A percentile compares a stretch with the other conserved stretches of the same genome.
Evolutionary conservation across 306 rosid genomes (phyloP).

Genomic region (Begonia masoniana): DNA sequence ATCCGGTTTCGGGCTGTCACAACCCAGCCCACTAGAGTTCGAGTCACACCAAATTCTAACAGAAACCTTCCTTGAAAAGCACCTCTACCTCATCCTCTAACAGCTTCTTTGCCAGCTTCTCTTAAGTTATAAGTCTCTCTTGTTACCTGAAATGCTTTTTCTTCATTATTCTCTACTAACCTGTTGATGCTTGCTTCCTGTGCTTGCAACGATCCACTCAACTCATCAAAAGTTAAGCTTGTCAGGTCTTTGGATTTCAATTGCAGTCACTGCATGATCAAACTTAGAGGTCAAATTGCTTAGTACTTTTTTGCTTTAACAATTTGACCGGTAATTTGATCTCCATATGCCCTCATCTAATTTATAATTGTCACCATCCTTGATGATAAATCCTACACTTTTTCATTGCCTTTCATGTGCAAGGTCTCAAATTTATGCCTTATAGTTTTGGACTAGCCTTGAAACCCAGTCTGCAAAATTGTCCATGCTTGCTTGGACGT

Average conservation of each 20-base stretch:
- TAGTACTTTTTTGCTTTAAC: neutral
- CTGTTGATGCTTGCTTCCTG: neutral
- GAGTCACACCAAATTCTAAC: too few species aligned
- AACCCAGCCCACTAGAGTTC: too few species aligned
- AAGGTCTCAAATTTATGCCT: too few species aligned
- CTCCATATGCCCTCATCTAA: slow-evolving; percentile 2
- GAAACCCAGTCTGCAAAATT: too few species aligned
- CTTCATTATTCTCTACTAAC: neutral
- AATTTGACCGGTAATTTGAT: neutral
- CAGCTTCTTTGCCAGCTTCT: neutral
- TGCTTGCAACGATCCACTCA: slow-evolving; percentile 2
- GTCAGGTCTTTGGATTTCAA: slow-evolving; percentile 3
- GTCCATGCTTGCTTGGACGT: too few species aligned
- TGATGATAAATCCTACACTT: neutral
- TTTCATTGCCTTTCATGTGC: neutral
- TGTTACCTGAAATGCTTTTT: neutral
- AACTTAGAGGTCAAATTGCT: slow-evolving; percentile 1
- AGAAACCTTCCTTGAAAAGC: neutral
- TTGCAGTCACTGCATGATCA: neutral
- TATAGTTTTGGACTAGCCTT: too few species aligned
- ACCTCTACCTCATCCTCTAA: neutral
- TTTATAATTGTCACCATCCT: neutral
- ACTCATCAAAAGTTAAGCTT: neutral
- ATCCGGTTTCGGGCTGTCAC: too few species aligned
- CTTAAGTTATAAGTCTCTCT: neutral